These are phyloP conservation scores for Dentipellis fragilis DNA, from an alignment of 768 basidiomycete species.

Conservation along the genomic window DNA sequence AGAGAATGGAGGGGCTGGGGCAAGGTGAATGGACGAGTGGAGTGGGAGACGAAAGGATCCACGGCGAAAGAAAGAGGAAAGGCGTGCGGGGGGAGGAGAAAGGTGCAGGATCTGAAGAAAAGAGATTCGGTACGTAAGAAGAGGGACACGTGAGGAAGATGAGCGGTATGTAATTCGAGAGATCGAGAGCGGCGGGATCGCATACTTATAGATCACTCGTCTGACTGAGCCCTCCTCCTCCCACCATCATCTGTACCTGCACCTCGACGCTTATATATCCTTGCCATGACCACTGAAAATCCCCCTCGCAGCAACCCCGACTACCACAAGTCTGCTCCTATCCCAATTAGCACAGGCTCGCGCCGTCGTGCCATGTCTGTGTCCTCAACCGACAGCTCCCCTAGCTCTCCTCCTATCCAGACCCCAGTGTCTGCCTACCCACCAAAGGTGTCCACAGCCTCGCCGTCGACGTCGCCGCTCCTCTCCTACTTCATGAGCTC, in stretches of 20 bases:
- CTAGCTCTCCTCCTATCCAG: constrained; percentile 7
- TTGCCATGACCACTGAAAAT: constrained; percentile 8
- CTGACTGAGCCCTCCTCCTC: background rate
- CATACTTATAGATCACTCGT: background rate
- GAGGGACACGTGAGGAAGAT: background rate
- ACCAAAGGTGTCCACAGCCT: constrained; percentile 5
- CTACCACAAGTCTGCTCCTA: constrained; percentile 7
- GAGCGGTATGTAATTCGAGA: background rate
- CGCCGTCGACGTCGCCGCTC: constrained; percentile 11
- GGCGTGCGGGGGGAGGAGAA: background rate
- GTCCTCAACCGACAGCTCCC: constrained; percentile 8
- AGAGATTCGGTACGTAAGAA: background rate
- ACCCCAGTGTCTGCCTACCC: constrained; percentile 7
- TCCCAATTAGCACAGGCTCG: constrained; percentile 5
- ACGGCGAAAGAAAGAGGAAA: background rate
- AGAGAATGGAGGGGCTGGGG: background rate
- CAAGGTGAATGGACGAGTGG: background rate
- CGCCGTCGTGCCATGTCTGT: constrained; percentile 9
- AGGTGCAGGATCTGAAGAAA: background rate
- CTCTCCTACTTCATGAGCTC: constrained; percentile 11
- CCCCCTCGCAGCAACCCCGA: background rate
- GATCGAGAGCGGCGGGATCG: background rate
- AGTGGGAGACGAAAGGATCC: background rate
- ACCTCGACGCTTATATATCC: background rate
- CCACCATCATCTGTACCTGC: background rate